Base-by-base conservation (phyloP, 352 stramenopile species). In the Globisporangium emineosum region DNA sequence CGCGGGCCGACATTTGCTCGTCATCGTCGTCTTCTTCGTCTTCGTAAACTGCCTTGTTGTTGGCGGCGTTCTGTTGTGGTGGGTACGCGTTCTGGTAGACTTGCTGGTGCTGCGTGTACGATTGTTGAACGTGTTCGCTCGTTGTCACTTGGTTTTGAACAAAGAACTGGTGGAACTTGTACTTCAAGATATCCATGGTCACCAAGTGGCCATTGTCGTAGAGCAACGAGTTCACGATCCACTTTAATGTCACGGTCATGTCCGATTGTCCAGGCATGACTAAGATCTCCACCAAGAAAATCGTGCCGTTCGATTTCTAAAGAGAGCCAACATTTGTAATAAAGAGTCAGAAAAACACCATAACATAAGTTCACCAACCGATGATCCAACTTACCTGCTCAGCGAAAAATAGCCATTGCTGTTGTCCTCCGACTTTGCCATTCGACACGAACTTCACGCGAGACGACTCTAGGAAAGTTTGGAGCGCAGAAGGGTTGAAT, bases 181-280 rank as follows among this genome's bases (percentile, higher is more conserved):
- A 81, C 71, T 93, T 88, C 57, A 94, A 77, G 30, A 96, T 81
- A 62, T 93, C 72, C 66, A 91, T 90, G 55, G 94, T 90, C 30
- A 89, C 75, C 53, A 88, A 57, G 64, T 96, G 88, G 7, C 83
- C 85, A 64, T 94, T 93, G 67, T 89, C 83, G 65, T 94, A 94
- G 37, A 94, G 65, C 54, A 96, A 55, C 43, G 84, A 93, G 61
- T 92, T 91, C 50, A 94, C 86, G 70, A 96, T 91, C 83, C 88
- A 94, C 72, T 96, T 96, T 51, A 94, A 73, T 19, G 88, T 94
- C 52, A 91, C 81, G 1, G 83, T 92, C 71, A 94, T 81, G 45
- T 94, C 88, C 2, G 79, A 76, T 23, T 90, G 72, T 7, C 83
- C 85, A 2, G 87, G 84, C 73, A 93, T 90, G 17, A 94, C 67